Evolutionary conservation across 352 stramenopile species (phyloP).

Genomic region (Globisporangium ultimum): DNA sequence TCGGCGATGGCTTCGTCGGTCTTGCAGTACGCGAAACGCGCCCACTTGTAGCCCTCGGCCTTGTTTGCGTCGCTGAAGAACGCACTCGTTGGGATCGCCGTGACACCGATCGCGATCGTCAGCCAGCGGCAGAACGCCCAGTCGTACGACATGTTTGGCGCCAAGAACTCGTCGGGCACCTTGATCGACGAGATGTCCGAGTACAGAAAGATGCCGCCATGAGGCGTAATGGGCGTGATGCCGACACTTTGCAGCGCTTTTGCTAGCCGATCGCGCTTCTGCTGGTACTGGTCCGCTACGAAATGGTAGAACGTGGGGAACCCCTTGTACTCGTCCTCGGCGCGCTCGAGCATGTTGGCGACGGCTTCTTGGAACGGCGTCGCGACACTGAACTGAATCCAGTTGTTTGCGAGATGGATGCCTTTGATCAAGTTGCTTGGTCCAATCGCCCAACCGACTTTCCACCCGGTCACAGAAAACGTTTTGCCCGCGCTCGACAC

Average conservation of each 20-base stretch:
- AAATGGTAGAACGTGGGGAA: slow-evolving; percentile 81
- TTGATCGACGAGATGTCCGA: slow-evolving; percentile 69
- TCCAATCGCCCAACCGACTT: slow-evolving; percentile 91
- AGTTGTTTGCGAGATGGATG: slow-evolving; percentile 82
- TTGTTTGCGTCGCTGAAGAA: slow-evolving; percentile 91
- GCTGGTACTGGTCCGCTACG: slow-evolving; percentile 65
- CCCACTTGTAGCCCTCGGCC: slow-evolving; percentile 60
- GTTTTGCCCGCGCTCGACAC: slow-evolving; percentile 91
- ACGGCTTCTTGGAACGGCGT: slow-evolving; percentile 87
- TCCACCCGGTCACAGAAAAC: slow-evolving; percentile 92
- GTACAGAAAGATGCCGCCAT: slow-evolving; percentile 80
- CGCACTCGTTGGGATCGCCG: slow-evolving; percentile 88
- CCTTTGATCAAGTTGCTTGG: slow-evolving; percentile 68
- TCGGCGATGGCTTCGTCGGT: slow-evolving; percentile 90
- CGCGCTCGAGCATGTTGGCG: slow-evolving; percentile 69
- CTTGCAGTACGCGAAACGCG: slow-evolving; percentile 96
- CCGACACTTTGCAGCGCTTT: slow-evolving; percentile 48
- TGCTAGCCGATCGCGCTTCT: slow-evolving; percentile 67
- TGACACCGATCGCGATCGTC: slow-evolving; percentile 89
- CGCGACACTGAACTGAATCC: slow-evolving; percentile 84
- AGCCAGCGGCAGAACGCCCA: slow-evolving; percentile 93
- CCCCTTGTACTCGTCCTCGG: slow-evolving; percentile 65
- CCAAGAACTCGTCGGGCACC: slow-evolving; percentile 47
- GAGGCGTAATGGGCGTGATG: slow-evolving; percentile 58
- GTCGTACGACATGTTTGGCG: slow-evolving; percentile 68